Base-by-base conservation (phyloP, 2,329 filamentous ascomycete species). In the Venturia pyrina region DNA sequence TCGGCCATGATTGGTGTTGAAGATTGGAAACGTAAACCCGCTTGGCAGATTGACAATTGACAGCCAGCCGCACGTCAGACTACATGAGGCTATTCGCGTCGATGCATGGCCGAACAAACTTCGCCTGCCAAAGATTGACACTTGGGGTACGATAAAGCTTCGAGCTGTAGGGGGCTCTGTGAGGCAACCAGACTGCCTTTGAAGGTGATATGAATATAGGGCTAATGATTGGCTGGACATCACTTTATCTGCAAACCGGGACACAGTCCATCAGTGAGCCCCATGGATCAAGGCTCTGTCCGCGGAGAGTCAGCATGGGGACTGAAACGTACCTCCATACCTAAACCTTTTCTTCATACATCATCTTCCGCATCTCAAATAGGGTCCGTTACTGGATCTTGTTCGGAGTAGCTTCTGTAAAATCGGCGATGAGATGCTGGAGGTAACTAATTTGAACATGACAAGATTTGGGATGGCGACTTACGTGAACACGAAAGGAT, bases 221-320 rank as follows among this genome's bases (percentile, higher is more conserved):
- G 53, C 53, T n/a, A 13, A 5, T 37, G 28, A 59, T 59, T 59
- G 53, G 53, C 53, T 37, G 53, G 19, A 19, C 6, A 37, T 32
- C 53, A 59, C 28, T 59, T 59, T 59, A 59, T 59, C 53, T 59
- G 53, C 53, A 37, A n/a, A 37, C 15, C 53, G 53, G 32, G 37
- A 59, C 15, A 8, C 17, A 15, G 17, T 59, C 53, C 53, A 59
- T 59, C 28, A n/a, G 5, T 37, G 32, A 59, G 15, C 53, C 28
- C 28, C 53, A 59, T 10, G 53, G 53, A 40, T 59, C 28, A 37
- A 19, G 53, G 53, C 53, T 59, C 15, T 37, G 28, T 19, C 32
- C 28, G 32, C 53, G 53, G 53, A 37, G 53, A 11, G 53, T 7
- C 1, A 59, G 11, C 48, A 10, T 24, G 48, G 48, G 21, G 6